A percentile compares a stretch with the other conserved stretches of the same genome.
Conservation (phyloP, 805 yeast species). For the Danielia oregonensis region DNA sequence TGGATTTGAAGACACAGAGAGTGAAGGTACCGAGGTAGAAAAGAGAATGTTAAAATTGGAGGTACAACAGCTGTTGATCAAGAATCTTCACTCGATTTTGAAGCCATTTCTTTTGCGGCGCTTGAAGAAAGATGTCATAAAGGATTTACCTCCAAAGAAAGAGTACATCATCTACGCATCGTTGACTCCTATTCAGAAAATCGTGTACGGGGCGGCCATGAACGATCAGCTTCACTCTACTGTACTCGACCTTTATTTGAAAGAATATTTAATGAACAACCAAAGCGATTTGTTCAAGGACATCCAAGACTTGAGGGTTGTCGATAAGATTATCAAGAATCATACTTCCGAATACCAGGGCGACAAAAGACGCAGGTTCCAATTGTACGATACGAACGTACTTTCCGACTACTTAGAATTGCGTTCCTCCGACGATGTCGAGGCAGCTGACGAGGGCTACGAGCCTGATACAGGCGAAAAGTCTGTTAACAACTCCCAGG, state of each 20-base stretch:
- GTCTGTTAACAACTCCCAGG: no score
- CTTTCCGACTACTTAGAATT: no score
- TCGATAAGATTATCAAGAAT: slow-evolving; percentile 44
- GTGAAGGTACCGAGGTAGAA: slow-evolving; percentile 37
- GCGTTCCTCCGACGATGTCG: no score
- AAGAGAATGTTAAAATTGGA: slow-evolving; percentile 55
- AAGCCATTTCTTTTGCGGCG: slow-evolving; percentile 86
- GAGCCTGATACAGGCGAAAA: no score
- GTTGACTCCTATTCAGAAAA: slow-evolving; percentile 58
- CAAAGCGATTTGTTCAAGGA: slow-evolving; percentile 15
- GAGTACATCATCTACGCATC: slow-evolving; percentile 81
- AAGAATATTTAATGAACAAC: slow-evolving; percentile 49
- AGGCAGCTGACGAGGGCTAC: no score
- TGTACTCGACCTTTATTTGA: slow-evolving; percentile 44
- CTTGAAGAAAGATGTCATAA: slow-evolving; percentile 66
- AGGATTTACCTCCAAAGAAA: slow-evolving; percentile 77
- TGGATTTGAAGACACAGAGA: slow-evolving; percentile 14
- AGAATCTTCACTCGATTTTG: slow-evolving; percentile 79
- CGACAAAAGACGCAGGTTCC: no score
- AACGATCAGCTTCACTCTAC: slow-evolving; percentile 41
- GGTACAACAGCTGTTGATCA: slow-evolving; percentile 50
- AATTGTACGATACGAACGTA: no score
- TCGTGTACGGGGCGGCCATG: slow-evolving; percentile 56
- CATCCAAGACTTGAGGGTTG: slow-evolving; percentile 17
- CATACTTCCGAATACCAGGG: no score